A percentile compares a stretch with the other conserved stretches of the same genome.
Evolutionary conservation across 257 asterid genomes (phyloP).

Genomic region (Leonotis leonurus): DNA sequence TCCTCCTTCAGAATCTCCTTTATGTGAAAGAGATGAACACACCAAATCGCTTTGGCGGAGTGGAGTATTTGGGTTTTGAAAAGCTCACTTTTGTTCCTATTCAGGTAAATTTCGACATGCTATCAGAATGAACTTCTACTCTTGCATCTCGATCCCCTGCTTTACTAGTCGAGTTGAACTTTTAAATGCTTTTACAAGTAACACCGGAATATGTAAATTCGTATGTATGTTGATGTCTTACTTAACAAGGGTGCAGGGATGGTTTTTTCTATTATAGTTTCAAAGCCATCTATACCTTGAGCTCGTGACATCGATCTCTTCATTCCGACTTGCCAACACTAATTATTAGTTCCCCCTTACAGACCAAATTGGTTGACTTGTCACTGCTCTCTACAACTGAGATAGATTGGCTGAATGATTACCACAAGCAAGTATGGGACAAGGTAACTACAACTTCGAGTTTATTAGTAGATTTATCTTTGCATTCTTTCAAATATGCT

Average conservation of each 20-base stretch:
- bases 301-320: no score
- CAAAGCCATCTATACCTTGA: no score
- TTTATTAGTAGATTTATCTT: not conserved
- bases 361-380: conserved; percentile 63
- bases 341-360: no score
- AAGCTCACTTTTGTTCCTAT: conserved; percentile 91
- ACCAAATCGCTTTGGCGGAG: conserved; percentile 85
- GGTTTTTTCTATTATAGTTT: no score
- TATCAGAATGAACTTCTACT: not conserved
- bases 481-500: not conserved
- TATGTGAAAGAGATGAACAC: conserved; percentile 66
- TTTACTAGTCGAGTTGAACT: not conserved
- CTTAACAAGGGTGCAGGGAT: not conserved
- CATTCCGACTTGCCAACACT: no score
- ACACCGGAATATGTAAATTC: no score
- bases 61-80: conserved; percentile 78
- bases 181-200: no score
- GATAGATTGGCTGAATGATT: conserved; percentile 82
- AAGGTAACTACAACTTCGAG: conserved; percentile 38
- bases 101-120: conserved; percentile 54
- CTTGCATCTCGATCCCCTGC: not conserved
- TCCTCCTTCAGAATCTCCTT: conserved; percentile 73
- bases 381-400: conserved; percentile 60
- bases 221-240: no score
- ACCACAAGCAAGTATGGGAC: conserved; percentile 91